Base-by-base conservation (phyloP, 768 basidiomycete genomes). In the Lactarius evosmus region DNA sequence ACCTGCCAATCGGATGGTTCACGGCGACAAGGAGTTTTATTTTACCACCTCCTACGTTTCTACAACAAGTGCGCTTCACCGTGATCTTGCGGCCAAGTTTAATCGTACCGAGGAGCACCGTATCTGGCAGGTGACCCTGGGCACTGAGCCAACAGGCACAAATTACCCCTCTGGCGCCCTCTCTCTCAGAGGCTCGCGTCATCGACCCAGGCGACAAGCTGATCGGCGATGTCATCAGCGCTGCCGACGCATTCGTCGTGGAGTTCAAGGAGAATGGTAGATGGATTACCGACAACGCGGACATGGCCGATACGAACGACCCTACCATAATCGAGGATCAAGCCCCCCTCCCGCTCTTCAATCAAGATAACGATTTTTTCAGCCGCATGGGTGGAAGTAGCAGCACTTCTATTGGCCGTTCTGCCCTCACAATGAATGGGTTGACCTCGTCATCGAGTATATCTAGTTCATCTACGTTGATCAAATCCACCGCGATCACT, bases 201-300 rank as follows among this genome's bases (percentile, higher is more conserved):
- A 66, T 86, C 7, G 78, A 79, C 25, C 77, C 77, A 36, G 79
- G 75, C 56, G 73, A 80, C 51, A 79, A 77, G 67, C 81, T 80
- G 0, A 74, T 91, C 16, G 85, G 85, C 53, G 87, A 88, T 29
- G 74, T 79, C 46, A 77, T 90, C 32, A 77, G 83, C 62, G 77
- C 79, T 2, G 86, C 83, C 29, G 91, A 94, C 70, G 76, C 79
- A 1, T 87, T 95, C 74, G 83, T 86, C 1, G 83, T 94, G n/a
- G 94, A 97, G 69, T 82, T 88, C 71, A 83, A 84, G 69, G 71
- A 75, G 38, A 70, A 78, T n/a, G 81, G 79, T 49, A 76, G 77
- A 19, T 93, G 90, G 90, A 70, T 86, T 25, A 76, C 82, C 52
- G 69, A 63, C 44, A 46, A 53, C 25, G 30, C 50, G 34, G 54